Evolutionary conservation across 2,329 filamentous ascomycete species (phyloP).

Genomic region (Monilinia polystroma): DNA sequence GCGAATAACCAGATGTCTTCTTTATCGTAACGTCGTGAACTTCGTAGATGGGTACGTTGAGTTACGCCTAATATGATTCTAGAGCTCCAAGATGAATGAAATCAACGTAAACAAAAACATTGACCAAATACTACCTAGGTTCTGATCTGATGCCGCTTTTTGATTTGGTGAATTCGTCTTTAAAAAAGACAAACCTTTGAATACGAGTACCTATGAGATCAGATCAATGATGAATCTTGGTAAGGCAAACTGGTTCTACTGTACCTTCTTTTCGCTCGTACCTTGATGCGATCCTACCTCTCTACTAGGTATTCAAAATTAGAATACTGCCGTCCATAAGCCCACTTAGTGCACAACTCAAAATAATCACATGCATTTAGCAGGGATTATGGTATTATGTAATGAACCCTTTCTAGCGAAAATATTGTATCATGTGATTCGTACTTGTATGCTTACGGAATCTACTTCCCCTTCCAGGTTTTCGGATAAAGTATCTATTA

Average conservation of each 20-base stretch:
- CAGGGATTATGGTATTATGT: background rate
- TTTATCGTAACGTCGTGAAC: conserved; percentile 15
- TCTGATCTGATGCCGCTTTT: conserved; percentile 1
- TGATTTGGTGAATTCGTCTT: background rate
- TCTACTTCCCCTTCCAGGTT: background rate
- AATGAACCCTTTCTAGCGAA: background rate
- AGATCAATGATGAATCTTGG: conserved; percentile 5
- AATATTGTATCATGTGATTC: background rate
- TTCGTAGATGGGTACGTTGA: conserved; percentile 8
- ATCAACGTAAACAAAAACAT: conserved; percentile 12
- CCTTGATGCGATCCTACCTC: conserved; percentile 11
- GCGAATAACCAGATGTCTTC: conserved; percentile 8
- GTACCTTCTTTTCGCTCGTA: conserved; percentile 2
- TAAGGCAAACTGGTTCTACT: conserved; percentile 9
- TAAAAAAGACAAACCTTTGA: background rate
- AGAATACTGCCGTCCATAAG: conserved; percentile 21
- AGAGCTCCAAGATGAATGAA: conserved; percentile 8
- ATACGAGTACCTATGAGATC: background rate
- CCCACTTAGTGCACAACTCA: conserved; percentile 16
- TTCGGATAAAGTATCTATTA: background rate
- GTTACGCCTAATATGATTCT: conserved; percentile 5
- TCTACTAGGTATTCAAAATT: conserved; percentile 4
- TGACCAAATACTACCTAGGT: background rate
- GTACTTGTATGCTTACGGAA: background rate
- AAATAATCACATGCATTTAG: conserved; percentile 18